phyloP scores from a whole-genome alignment of 2,329 filamentous ascomycete genomes.

The Aquanectria penicillioides region DNA sequence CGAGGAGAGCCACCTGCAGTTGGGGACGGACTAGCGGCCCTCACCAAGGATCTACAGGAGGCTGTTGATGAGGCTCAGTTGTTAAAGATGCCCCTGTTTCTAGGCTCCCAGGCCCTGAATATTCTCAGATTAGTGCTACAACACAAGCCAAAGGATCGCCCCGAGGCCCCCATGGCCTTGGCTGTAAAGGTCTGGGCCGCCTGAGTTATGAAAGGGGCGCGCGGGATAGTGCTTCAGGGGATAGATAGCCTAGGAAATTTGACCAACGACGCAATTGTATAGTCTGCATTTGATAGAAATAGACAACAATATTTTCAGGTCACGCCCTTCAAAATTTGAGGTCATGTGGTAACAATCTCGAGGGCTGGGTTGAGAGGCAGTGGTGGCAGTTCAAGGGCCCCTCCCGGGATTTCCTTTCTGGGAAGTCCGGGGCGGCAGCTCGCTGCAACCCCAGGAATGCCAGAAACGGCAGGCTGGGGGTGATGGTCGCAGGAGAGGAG shows the following conservation, averaged over 20 bases:
- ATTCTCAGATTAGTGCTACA: constrained; percentile 23
- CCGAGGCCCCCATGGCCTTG: constrained; percentile 16
- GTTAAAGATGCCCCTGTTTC: constrained; percentile 25
- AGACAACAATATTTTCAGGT: constrained; percentile 7
- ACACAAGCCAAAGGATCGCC: constrained; percentile 16
- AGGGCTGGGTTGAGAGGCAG: neutral
- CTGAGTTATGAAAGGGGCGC: neutral
- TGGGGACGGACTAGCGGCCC: neutral
- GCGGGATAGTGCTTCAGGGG: neutral
- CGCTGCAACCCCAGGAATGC: constrained; percentile 1
- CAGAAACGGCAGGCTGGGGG: constrained; percentile 10
- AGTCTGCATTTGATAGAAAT: constrained; percentile 7
- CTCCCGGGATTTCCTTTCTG: constrained; percentile 18
- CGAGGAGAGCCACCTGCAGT: neutral
- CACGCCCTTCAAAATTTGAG: constrained; percentile 6
- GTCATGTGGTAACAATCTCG: constrained; percentile 6
- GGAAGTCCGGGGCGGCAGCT: constrained; percentile 11
- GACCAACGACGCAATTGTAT: neutral
- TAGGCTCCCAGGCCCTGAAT: constrained; percentile 19
- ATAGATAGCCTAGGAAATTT: neutral
- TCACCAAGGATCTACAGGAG: constrained; percentile 11
- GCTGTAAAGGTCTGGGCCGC: constrained; percentile 22
- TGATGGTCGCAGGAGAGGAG: neutral
- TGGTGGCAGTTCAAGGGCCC: constrained; percentile 3
- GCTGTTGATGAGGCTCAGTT: constrained; percentile 25